A percentile compares a stretch with the other conserved stretches of the same genome.
phyloP scores from a whole-genome alignment of 768 basidiomycete genomes.

The Fistulinella prunicolor region DNA sequence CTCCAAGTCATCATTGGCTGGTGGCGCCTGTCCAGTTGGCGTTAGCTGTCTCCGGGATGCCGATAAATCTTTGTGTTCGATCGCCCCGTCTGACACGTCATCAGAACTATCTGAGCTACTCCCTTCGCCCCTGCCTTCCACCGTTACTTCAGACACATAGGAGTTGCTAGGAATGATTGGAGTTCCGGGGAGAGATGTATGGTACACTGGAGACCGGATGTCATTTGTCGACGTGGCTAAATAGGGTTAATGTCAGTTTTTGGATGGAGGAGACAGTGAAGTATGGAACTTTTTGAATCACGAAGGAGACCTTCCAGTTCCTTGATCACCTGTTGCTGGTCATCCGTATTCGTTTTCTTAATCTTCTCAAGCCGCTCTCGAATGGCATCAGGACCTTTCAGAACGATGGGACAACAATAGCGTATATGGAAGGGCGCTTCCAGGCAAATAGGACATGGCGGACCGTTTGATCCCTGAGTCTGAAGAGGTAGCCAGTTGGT shows the following conservation, averaged over 20 bases:
- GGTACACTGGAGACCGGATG: too few relatives aligned
- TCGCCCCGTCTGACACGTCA: conserved; percentile 18
- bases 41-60: conserved; percentile 1
- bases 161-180: conserved; percentile 32
- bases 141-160: conserved; percentile 34
- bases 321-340: conserved; percentile 34
- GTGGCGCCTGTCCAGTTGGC: not conserved
- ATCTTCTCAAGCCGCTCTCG: conserved; percentile 46
- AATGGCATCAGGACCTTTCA: conserved; percentile 42
- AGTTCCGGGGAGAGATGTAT: conserved; percentile 11
- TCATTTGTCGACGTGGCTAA: conserved; percentile 6
- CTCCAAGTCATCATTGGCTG: conserved; percentile 33
- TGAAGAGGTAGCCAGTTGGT: not conserved
- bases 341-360: conserved; percentile 20
- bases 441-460: conserved; percentile 46
- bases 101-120: conserved; percentile 38
- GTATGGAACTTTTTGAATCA: conserved; percentile 28
- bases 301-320: conserved; percentile 39
- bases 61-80: conserved; percentile 11
- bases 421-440: conserved; percentile 44
- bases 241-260: conserved; percentile 11
- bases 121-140: conserved; percentile 39
- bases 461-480: conserved; percentile 3
- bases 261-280: not conserved
- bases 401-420: conserved; percentile 48